Conservation (phyloP, 148 eudicot species). For the Dysphania ambrosioides region DNA sequence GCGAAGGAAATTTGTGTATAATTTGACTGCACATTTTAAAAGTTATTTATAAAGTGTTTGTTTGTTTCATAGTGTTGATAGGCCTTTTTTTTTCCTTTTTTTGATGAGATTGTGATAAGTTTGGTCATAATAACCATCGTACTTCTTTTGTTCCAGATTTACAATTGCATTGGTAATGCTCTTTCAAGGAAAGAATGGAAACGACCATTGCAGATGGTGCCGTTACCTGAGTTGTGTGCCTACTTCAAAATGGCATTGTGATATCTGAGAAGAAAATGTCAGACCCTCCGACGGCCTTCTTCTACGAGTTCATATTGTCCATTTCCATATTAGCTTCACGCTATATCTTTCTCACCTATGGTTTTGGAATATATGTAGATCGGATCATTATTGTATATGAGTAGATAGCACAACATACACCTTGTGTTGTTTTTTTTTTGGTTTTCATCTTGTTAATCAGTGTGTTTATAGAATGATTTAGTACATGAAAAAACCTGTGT, state of each 20-base stretch:
- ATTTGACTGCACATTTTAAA: background rate
- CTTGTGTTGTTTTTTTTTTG: background rate
- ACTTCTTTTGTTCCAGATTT: slow-evolving; percentile 37
- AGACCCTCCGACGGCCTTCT: no score
- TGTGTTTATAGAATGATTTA: slow-evolving; percentile 6
- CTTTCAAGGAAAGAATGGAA: slow-evolving; percentile 53
- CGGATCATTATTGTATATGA: slow-evolving; percentile 8
- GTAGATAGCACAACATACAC: slow-evolving; percentile 14
- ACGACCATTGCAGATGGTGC: slow-evolving; percentile 72
- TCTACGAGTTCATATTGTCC: background rate
- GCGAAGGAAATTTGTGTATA: no score
- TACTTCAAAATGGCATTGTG: slow-evolving; percentile 40
- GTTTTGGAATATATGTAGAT: slow-evolving; percentile 14
- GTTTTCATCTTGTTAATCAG: slow-evolving; percentile 2
- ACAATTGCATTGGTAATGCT: slow-evolving; percentile 53
- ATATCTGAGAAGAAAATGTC: slow-evolving; percentile 11
- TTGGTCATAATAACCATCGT: background rate
- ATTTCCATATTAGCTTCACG: slow-evolving; percentile 10
- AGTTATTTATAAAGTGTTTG: no score
- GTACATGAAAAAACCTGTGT: background rate
- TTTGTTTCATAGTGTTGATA: background rate
- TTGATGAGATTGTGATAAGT: no score
- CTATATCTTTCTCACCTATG: no score
- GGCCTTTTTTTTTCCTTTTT: no score
- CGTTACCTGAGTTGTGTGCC: slow-evolving; percentile 76